Percentiles rank a stretch among this genome's conserved stretches.
Evolutionary conservation across 768 basidiomycete genomes (phyloP).

Genomic region (Mycena epipterygia): DNA sequence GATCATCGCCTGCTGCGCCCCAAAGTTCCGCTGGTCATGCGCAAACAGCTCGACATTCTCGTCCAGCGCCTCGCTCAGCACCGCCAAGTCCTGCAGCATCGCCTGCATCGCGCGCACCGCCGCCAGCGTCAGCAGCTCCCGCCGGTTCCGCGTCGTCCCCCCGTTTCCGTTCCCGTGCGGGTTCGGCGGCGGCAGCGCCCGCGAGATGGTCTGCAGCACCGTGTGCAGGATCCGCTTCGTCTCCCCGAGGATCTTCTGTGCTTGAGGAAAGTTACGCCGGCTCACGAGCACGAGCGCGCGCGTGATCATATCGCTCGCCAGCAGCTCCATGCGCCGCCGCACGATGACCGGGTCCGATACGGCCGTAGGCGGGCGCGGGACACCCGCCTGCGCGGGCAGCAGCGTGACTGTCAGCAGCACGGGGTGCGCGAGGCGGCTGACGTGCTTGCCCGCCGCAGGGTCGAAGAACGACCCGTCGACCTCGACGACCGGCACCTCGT

Average conservation of each 20-base stretch:
- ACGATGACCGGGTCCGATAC: conserved; percentile 90
- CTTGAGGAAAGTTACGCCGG: conserved; percentile 90
- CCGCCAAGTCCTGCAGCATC: conserved; percentile 89
- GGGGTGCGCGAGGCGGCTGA: conserved; percentile 92
- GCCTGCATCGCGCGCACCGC: conserved; percentile 88
- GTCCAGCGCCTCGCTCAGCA: conserved; percentile 88
- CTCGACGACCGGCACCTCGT: conserved; percentile 96
- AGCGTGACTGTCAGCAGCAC: conserved; percentile 95
- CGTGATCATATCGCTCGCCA: conserved; percentile 98
- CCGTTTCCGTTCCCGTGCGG: conserved; percentile 46
- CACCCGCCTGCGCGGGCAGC: conserved; percentile 66
- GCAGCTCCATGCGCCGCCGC: conserved; percentile 94
- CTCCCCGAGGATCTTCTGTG: conserved; percentile 90
- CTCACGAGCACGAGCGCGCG: conserved; percentile 93
- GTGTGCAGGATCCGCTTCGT: conserved; percentile 94
- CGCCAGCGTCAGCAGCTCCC: conserved; percentile 79
- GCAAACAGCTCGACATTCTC: conserved; percentile 94
- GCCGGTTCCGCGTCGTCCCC: conserved; percentile 75
- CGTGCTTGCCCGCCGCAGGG: conserved; percentile 84
- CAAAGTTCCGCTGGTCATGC: conserved; percentile 94
- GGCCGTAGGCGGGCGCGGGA: conserved; percentile 58
- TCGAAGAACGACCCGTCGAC: conserved; percentile 97
- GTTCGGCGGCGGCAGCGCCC: conserved; percentile 73
- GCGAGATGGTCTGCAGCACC: conserved; percentile 87
- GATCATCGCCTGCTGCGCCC: conserved; percentile 99